Base-by-base conservation (phyloP, 1,139 yeast genomes). In the Nematodospora anomalae region DNA sequence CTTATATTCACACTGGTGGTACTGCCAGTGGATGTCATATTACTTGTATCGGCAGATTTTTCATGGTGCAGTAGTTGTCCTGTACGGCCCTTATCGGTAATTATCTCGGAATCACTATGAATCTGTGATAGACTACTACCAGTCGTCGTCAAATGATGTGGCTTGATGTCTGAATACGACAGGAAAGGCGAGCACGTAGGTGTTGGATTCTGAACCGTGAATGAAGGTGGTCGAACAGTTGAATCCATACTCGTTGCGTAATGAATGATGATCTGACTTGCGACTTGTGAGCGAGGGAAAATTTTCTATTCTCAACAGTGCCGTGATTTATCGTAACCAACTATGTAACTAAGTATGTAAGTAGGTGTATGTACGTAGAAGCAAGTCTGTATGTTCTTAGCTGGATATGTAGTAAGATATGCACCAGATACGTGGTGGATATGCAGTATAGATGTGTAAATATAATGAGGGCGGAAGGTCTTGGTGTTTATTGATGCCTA, bases 21-120 rank as follows among this genome's bases (percentile, higher is more conserved):
- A 18, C 21, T 18, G 6, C 21, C 21, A 6, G 21, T 6, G 21
- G 21, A 18, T 18, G 21, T 8, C 21, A 18, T 18, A 6, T 18
- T 6, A 18, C 7, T 18, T 18, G 21, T 6, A 18, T 18, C 21
- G 7, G 8, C 8, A 8, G 21, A 18, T 6, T 8, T 18, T 6
- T 18, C 7, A 8, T 6, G 7, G 8, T 18, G 21, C 8, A 8
- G 7, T 18, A 8, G 8, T 8, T 26, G 15, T 4, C 28, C 28
- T 13, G 18, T 14, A 26, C 28, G 28, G 14, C 9, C 28, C 10
- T 26, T 26, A 26, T 14, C 16, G 6, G 37, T 34, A 13, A 31
- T 28, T 25, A 35, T 16, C 12, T 35, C 38, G 7, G 32, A n/a
- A 24, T 35, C 38, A 29, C 38, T 35, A 28, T 24, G 27, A 11